Percentiles rank a stretch among this genome's conserved stretches.
Evolutionary conservation across 768 basidiomycete species (phyloP).

Genomic region (Kwoniella botswanensis): DNA sequence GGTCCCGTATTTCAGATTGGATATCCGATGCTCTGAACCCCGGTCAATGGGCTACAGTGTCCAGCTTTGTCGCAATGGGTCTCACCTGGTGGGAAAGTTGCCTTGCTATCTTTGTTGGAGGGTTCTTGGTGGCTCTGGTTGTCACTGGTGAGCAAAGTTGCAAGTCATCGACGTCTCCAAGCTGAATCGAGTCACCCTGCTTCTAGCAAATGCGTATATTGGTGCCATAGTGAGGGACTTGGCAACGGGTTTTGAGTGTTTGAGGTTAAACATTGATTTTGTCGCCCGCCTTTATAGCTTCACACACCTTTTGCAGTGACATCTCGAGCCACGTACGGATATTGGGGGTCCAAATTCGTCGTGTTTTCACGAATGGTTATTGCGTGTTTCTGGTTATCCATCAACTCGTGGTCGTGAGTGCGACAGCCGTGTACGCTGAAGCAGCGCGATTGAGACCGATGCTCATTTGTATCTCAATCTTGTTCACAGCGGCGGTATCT

Average conservation of each 20-base stretch:
- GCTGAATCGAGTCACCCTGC: not conserved
- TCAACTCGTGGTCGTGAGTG: constrained; percentile 39
- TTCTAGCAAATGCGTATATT: constrained; percentile 42
- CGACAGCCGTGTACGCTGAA: not conserved
- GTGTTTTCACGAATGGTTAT: constrained; percentile 51
- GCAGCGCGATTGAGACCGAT: too few relatives aligned
- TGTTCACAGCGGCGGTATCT: constrained; percentile 36
- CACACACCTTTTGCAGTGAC: constrained; percentile 50
- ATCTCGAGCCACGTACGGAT: constrained; percentile 44
- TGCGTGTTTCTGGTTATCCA: constrained; percentile 33
- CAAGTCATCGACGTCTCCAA: not conserved
- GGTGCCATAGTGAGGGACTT: constrained; percentile 34
- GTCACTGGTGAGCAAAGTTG: constrained; percentile 33
- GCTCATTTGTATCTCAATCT: too few relatives aligned
- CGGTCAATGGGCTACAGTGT: constrained; percentile 42
- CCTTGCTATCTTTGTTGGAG: constrained; percentile 84
- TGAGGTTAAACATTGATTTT: too few relatives aligned
- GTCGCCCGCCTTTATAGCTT: not conserved
- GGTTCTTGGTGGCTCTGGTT: constrained; percentile 70
- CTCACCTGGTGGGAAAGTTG: constrained; percentile 71
- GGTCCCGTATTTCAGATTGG: constrained; percentile 32
- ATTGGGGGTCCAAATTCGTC: constrained; percentile 46
- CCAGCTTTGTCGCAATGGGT: constrained; percentile 38
- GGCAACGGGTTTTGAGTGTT: too few relatives aligned
- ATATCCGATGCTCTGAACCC: constrained; percentile 41